phyloP scores from a whole-genome alignment of 306 rosid genomes.

The Pachyrhizus erosus region DNA sequence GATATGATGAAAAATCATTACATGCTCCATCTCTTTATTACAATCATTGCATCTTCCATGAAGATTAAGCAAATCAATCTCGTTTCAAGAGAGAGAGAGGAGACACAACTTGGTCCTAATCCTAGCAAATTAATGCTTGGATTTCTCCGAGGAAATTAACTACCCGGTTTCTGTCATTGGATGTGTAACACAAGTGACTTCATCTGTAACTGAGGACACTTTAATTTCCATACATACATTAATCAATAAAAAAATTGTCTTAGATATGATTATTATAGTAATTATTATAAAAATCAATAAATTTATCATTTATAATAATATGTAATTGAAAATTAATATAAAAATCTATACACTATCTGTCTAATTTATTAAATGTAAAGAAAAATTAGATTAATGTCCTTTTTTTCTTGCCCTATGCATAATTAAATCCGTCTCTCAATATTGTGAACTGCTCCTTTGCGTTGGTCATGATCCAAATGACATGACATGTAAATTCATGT shows the following conservation, averaged over 20 bases:
- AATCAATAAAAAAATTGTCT: not conserved
- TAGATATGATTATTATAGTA: not conserved
- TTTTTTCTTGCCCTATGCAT: not conserved
- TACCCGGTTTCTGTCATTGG: not conserved
- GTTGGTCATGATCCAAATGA: not conserved
- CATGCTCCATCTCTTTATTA: slow-evolving; percentile 24
- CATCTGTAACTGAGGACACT: not conserved
- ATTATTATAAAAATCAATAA: not conserved
- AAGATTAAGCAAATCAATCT: not conserved
- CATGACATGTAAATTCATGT: not conserved
- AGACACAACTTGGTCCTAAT: not conserved
- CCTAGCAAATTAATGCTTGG: not conserved
- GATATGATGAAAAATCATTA: slow-evolving; percentile 38
- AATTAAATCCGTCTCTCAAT: not conserved
- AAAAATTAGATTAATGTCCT: not conserved
- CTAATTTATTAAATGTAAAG: not conserved
- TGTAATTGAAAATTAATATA: not conserved
- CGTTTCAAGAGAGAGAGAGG: not conserved
- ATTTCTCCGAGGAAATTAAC: not conserved
- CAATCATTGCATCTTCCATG: slow-evolving; percentile 25
- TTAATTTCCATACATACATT: not conserved
- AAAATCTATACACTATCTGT: not conserved
- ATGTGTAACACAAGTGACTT: not conserved
- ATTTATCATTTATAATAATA: not conserved
- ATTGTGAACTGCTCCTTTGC: not conserved